phyloP scores from a whole-genome alignment of 1,284 basidiomycete genomes.

The Erythrobasidium hasegawianum region DNA sequence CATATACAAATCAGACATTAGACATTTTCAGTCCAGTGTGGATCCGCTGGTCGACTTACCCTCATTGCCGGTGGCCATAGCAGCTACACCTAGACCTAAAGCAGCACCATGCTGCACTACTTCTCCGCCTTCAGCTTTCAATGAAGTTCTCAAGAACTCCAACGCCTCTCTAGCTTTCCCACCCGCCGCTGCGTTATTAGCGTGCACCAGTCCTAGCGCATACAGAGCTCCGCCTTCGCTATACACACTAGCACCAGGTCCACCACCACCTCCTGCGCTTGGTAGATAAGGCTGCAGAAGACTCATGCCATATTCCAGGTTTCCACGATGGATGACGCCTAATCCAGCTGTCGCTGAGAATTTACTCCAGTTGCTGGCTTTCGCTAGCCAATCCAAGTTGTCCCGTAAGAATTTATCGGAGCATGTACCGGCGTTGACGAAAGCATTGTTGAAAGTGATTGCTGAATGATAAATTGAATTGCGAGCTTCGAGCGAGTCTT shows the following conservation, averaged over 20 bases:
- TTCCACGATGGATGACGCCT: conserved; percentile 94
- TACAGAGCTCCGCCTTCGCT: conserved; percentile 93
- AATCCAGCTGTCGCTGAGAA: conserved; percentile 92
- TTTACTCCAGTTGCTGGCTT: conserved; percentile 94
- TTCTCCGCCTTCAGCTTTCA: conserved; percentile 65
- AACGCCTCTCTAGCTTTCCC: conserved; percentile 58
- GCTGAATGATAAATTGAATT: conserved; percentile 95
- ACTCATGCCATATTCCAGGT: conserved; percentile 83
- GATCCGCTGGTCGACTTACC: no score
- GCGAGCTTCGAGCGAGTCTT: conserved; percentile 87
- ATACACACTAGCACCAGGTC: conserved; percentile 58
- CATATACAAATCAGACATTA: no score
- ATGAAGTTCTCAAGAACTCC: conserved; percentile 68
- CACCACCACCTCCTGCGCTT: conserved; percentile 55
- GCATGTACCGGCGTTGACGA: conserved; percentile 91
- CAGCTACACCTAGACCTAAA: conserved; percentile 84
- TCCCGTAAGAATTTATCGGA: conserved; percentile 87
- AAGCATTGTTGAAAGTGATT: conserved; percentile 89
- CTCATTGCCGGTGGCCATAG: conserved; percentile 80
- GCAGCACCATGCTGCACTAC: conserved; percentile 94
- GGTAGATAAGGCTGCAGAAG: conserved; percentile 93
- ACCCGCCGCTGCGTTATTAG: conserved; percentile 55
- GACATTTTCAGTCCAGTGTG: no score
- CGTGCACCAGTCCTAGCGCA: conserved; percentile 89
- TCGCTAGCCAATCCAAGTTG: conserved; percentile 89